These are phyloP conservation scores for Gnomoniopsis smithogilvyi DNA, from an alignment of 2,329 filamentous ascomycete species.

Conservation along the genomic window DNA sequence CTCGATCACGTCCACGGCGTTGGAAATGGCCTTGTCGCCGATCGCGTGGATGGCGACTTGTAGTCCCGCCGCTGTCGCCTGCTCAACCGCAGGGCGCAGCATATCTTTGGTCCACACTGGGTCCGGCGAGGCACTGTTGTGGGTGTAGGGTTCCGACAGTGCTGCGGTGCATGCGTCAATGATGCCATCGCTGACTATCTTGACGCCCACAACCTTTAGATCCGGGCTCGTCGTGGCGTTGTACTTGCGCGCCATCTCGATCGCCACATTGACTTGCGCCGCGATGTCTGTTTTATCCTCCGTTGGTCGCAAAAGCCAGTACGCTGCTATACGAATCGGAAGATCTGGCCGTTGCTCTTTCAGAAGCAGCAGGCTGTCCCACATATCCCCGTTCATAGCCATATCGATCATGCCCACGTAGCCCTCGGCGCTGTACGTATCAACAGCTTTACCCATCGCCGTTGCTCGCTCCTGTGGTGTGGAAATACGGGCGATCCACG, in stretches of 20 bases:
- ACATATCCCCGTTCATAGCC: constrained; percentile 56
- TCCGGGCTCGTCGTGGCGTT: constrained; percentile 42
- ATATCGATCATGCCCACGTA: constrained; percentile 56
- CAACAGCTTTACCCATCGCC: constrained; percentile 43
- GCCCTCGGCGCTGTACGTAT: constrained; percentile 45
- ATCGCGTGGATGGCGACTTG: constrained; percentile 66
- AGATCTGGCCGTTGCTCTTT: constrained; percentile 28
- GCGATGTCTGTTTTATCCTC: constrained; percentile 41
- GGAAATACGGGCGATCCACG: constrained; percentile 46
- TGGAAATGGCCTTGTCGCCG: constrained; percentile 55
- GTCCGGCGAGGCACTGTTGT: constrained; percentile 41
- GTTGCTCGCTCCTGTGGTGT: constrained; percentile 44
- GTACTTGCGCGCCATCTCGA: constrained; percentile 42
- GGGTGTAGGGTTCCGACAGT: constrained; percentile 54
- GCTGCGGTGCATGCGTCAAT: constrained; percentile 64
- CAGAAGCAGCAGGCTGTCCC: constrained; percentile 46
- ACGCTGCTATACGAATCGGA: constrained; percentile 49
- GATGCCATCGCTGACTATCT: constrained; percentile 63
- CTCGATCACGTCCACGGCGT: constrained; percentile 55
- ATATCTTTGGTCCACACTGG: constrained; percentile 53
- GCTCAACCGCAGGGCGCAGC: constrained; percentile 50
- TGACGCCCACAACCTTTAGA: constrained; percentile 57
- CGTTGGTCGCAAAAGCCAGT: constrained; percentile 52
- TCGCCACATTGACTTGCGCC: constrained; percentile 48
- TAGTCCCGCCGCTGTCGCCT: constrained; percentile 50